Evolutionary conservation across 1,284 basidiomycete species (phyloP).

Genomic region (Thecaphora thlaspeos): DNA sequence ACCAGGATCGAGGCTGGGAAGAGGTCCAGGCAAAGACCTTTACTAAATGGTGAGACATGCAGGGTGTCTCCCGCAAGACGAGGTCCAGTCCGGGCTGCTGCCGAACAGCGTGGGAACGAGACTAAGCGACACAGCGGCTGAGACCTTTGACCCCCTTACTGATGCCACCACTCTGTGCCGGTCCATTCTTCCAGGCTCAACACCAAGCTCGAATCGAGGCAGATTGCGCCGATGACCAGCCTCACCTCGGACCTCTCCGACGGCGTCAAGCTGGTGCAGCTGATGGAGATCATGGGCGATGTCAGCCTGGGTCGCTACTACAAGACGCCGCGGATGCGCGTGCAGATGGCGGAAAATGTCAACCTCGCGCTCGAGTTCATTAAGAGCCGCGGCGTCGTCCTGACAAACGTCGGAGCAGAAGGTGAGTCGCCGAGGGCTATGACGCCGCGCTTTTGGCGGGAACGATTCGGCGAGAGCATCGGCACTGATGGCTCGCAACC

Average conservation of each 20-base stretch:
- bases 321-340: slow-evolving; percentile 80
- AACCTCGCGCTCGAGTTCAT: slow-evolving; percentile 95
- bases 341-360: slow-evolving; percentile 97
- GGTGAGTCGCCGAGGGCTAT: slow-evolving; percentile 63
- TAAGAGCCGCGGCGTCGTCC: slow-evolving; percentile 85
- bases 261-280: slow-evolving; percentile 84
- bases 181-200: slow-evolving; percentile 73
- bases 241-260: slow-evolving; percentile 88
- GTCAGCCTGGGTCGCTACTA: slow-evolving; percentile 88
- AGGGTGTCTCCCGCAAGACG: no score
- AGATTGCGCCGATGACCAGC: slow-evolving; percentile 84
- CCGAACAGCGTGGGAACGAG: no score
- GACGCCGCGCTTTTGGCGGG: not conserved
- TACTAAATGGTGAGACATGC: slow-evolving; percentile 45
- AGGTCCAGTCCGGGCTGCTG: no score
- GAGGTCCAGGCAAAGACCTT: slow-evolving; percentile 54
- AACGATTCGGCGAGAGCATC: no score
- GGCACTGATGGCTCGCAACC: no score
- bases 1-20: slow-evolving; percentile 52
- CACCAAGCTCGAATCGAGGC: slow-evolving; percentile 82
- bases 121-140: no score
- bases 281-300: slow-evolving; percentile 65
- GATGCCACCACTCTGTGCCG: no score
- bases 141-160: no score
- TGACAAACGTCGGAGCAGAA: slow-evolving; percentile 96